A percentile compares a stretch with the other conserved stretches of the same genome.
These are phyloP conservation scores for Raphanus raphanistrum DNA, from an alignment of 345 rosid genomes.

Conservation along the genomic window DNA sequence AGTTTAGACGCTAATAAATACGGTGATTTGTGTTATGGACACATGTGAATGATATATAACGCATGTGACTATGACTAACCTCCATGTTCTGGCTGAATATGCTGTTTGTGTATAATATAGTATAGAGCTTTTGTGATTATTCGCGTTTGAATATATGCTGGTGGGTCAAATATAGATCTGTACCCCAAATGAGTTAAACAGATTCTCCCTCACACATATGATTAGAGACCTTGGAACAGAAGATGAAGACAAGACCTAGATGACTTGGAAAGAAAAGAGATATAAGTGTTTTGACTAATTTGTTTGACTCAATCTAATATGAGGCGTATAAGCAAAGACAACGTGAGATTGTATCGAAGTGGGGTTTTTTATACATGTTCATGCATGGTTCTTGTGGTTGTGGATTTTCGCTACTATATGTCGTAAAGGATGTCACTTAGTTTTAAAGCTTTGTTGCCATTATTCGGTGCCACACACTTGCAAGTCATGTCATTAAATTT, in stretches of 20 bases:
- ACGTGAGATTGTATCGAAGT: conserved; percentile 15
- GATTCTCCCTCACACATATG: conserved; percentile 43
- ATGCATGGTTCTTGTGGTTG: conserved; percentile 6
- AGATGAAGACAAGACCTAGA: conserved; percentile 51
- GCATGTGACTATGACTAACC: conserved; percentile 53
- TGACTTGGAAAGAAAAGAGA: conserved; percentile 38
- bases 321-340: conserved; percentile 19
- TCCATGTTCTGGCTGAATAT: conserved; percentile 51
- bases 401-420: conserved; percentile 12
- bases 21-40: background rate
- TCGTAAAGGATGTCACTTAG: background rate
- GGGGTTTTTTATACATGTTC: conserved; percentile 19
- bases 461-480: conserved; percentile 24
- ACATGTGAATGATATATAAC: conserved; percentile 27
- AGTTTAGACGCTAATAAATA: conserved; percentile 10
- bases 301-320: conserved; percentile 26
- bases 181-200: conserved; percentile 52
- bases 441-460: conserved; percentile 31
- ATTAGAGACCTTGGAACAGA: conserved; percentile 33
- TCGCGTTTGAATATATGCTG: conserved; percentile 3
- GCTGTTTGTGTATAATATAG: conserved; percentile 26
- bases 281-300: background rate
- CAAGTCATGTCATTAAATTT: conserved; percentile 24
- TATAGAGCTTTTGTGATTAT: conserved; percentile 29
- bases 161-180: conserved; percentile 61